Evolutionary conservation across 768 basidiomycete species (phyloP).

Genomic region (Kwoniella botswanensis): DNA sequence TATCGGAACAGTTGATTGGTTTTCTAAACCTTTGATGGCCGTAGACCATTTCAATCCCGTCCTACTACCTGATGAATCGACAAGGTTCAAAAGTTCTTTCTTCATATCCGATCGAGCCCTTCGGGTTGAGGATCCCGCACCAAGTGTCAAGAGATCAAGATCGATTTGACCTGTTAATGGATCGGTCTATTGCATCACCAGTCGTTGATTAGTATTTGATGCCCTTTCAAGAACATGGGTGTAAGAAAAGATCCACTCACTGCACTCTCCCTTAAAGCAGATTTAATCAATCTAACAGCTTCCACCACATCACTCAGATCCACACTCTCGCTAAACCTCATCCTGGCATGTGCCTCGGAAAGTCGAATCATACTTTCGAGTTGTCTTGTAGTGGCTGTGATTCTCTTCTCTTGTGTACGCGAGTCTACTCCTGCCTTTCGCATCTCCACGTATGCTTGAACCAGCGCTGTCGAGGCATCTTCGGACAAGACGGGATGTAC

Average conservation of each 20-base stretch:
- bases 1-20: slow-evolving; percentile 82
- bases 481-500: slow-evolving; percentile 86
- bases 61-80: slow-evolving; percentile 46
- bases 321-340: slow-evolving; percentile 88
- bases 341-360: slow-evolving; percentile 93
- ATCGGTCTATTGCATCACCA: slow-evolving; percentile 66
- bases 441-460: slow-evolving; percentile 88
- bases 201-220: no score
- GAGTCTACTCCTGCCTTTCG: slow-evolving; percentile 89
- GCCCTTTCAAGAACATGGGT: no score
- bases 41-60: slow-evolving; percentile 80
- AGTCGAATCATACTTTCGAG: slow-evolving; percentile 96
- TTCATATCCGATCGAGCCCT: slow-evolving; percentile 88
- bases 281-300: slow-evolving; percentile 91
- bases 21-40: slow-evolving; percentile 74
- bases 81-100: slow-evolving; percentile 63
- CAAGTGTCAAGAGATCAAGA: slow-evolving; percentile 92
- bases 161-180: slow-evolving; percentile 96
- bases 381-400: slow-evolving; percentile 97
- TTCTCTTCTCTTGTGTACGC: slow-evolving; percentile 84
- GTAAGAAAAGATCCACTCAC: slow-evolving; percentile 41
- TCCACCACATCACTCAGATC: slow-evolving; percentile 86
- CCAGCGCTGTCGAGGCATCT: slow-evolving; percentile 80
- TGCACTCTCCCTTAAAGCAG: slow-evolving; percentile 80
- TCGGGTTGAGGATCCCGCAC: slow-evolving; percentile 84